Evolutionary conservation across 2,329 filamentous ascomycete genomes (phyloP).

Genomic region (Aschersonia sp.): DNA sequence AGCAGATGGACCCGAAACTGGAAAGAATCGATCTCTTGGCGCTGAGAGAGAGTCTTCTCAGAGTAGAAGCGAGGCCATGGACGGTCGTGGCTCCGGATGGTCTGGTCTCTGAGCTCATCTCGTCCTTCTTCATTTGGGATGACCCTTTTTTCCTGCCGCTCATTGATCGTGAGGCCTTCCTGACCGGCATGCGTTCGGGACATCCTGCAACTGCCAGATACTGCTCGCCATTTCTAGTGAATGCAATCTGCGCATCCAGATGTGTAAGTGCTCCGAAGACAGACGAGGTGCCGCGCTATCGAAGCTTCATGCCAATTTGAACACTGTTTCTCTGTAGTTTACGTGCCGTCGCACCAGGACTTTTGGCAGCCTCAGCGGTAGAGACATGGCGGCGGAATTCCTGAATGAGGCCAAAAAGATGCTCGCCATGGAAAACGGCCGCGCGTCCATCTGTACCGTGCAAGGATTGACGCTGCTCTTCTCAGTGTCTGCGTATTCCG

Average conservation of each 20-base stretch:
- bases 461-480: constrained; percentile 10
- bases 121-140: constrained; percentile 16
- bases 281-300: too few relatives aligned
- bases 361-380: constrained; percentile 4
- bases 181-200: constrained; percentile 12
- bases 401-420: constrained; percentile 11
- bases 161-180: constrained; percentile 12
- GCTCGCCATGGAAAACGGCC: constrained; percentile 9
- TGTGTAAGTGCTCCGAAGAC: constrained; percentile 8
- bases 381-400: constrained; percentile 8
- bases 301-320: too few relatives aligned
- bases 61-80: constrained; percentile 15
- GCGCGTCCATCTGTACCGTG: constrained; percentile 7
- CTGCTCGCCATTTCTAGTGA: constrained; percentile 17
- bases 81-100: constrained; percentile 15
- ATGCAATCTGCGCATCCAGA: constrained; percentile 16
- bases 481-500: constrained; percentile 5
- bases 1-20: not conserved
- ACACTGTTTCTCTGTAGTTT: constrained; percentile 2
- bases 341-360: constrained; percentile 9
- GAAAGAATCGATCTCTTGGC: constrained; percentile 4
- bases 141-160: constrained; percentile 10
- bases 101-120: constrained; percentile 15
- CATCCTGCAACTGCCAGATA: constrained; percentile 9
- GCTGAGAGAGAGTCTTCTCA: constrained; percentile 8